These are phyloP conservation scores for Vigna angularis DNA, from an alignment of 306 rosid genomes.

Conservation along the genomic window DNA sequence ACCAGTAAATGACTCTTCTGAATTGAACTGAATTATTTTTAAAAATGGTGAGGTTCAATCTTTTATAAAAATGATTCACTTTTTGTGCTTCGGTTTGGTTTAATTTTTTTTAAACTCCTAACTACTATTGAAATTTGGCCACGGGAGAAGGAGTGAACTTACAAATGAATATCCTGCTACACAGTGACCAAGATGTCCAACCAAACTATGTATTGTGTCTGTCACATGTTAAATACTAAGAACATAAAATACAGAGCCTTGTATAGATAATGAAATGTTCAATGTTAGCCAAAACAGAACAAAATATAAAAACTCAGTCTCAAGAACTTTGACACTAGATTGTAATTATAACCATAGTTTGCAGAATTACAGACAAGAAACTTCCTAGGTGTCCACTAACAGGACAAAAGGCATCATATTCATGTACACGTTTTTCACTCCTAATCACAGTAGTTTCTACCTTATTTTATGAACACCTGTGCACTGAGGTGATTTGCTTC, in stretches of 20 bases:
- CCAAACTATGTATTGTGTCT: constrained; percentile 47
- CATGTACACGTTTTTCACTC: neutral
- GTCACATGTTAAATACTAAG: constrained; percentile 19
- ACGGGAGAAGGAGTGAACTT: constrained; percentile 32
- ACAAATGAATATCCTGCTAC: constrained; percentile 45
- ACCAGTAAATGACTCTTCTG: too few relatives aligned
- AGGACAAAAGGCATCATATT: neutral
- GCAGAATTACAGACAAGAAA: neutral
- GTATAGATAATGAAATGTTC: neutral
- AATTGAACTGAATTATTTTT: too few relatives aligned
- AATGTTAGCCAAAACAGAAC: constrained; percentile 2
- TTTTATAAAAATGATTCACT: too few relatives aligned
- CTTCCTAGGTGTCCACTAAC: neutral
- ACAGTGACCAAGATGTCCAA: constrained; percentile 30
- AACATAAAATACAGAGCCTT: constrained; percentile 27
- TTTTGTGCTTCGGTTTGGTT: too few relatives aligned
- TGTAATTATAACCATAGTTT: constrained; percentile 1
- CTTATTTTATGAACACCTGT: neutral
- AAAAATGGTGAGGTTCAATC: too few relatives aligned
- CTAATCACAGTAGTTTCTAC: neutral
- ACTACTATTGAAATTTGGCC: constrained; percentile 9
- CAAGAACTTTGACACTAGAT: neutral
- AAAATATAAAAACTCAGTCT: neutral
- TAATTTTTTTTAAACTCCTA: neutral
- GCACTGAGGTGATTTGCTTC: neutral